Evolutionary conservation across 495 filamentous ascomycete genomes (phyloP).

Genomic region (Rostrohypoxylon terebratum): DNA sequence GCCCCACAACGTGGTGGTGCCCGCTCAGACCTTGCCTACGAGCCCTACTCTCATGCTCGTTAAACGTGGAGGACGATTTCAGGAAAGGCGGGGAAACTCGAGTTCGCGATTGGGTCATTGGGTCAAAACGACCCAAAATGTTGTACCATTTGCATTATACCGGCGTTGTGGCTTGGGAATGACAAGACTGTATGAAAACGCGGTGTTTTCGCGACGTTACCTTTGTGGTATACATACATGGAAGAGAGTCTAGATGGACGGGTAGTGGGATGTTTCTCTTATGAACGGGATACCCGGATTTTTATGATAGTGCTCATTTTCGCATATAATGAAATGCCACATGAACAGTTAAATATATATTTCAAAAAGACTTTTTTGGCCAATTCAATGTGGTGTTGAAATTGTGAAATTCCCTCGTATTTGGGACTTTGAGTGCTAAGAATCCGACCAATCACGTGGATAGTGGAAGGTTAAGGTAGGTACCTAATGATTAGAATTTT

Average conservation of each 20-base stretch:
- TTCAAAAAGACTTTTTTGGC: not conserved
- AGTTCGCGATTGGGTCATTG: constrained; percentile 8
- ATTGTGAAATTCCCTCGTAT: not conserved
- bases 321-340: constrained; percentile 40
- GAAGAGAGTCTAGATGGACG: constrained; percentile 15
- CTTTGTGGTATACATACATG: no score
- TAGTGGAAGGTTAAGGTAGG: not conserved
- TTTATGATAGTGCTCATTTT: constrained; percentile 35
- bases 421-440: not conserved
- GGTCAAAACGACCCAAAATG: not conserved
- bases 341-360: constrained; percentile 6
- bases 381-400: not conserved
- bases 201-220: constrained; percentile 15
- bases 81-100: constrained; percentile 3
- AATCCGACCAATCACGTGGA: constrained; percentile 43
- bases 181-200: constrained; percentile 41
- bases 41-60: constrained; percentile 64
- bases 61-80: constrained; percentile 43
- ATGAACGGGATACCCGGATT: constrained; percentile 32
- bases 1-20: constrained; percentile 47
- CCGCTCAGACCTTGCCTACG: constrained; percentile 61
- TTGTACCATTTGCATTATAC: constrained; percentile 45
- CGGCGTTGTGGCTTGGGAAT: constrained; percentile 49
- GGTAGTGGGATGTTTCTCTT: constrained; percentile 21
- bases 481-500: no score